phyloP scores from a whole-genome alignment of 2,329 filamentous ascomycete species.

The Alternaria solani region DNA sequence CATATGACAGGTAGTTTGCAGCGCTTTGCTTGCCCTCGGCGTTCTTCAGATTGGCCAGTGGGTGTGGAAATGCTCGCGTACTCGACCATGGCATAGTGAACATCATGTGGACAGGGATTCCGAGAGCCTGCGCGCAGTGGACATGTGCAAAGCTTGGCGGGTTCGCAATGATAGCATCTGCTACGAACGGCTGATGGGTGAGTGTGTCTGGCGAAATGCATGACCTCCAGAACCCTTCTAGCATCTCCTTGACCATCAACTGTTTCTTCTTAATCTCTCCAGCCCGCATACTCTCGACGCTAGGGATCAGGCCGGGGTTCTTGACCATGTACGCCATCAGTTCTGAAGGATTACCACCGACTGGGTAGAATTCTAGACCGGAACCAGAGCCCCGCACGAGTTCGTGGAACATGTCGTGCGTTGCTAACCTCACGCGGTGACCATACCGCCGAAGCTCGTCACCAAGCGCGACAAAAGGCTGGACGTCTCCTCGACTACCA shows the following conservation, averaged over 20 bases:
- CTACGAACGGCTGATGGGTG: conserved; percentile 71
- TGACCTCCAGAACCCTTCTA: conserved; percentile 39
- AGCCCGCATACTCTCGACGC: conserved; percentile 26
- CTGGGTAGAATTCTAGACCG: conserved; percentile 48
- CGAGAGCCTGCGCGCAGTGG: conserved; percentile 75
- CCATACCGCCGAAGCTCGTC: conserved; percentile 53
- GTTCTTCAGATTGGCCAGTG: conserved; percentile 57
- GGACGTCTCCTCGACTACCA: conserved; percentile 62
- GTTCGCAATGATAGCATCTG: conserved; percentile 79
- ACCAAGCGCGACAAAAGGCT: conserved; percentile 67
- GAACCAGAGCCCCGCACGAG: conserved; percentile 25
- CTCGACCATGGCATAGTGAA: conserved; percentile 63
- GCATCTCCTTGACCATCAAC: conserved; percentile 32
- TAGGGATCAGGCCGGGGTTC: conserved; percentile 53
- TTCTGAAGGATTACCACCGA: conserved; percentile 45
- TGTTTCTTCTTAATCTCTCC: conserved; percentile 47
- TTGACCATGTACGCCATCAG: conserved; percentile 62
- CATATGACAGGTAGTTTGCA: conserved; percentile 57
- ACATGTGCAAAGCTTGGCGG: conserved; percentile 79
- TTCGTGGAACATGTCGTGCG: conserved; percentile 28
- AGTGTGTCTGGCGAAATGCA: conserved; percentile 49
- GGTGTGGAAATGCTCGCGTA: conserved; percentile 58
- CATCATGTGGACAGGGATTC: conserved; percentile 79
- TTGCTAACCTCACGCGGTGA: conserved; percentile 39
- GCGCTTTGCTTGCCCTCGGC: conserved; percentile 39